Conservation (phyloP, 129 eudicot species). For the Apium graveolens region DNA sequence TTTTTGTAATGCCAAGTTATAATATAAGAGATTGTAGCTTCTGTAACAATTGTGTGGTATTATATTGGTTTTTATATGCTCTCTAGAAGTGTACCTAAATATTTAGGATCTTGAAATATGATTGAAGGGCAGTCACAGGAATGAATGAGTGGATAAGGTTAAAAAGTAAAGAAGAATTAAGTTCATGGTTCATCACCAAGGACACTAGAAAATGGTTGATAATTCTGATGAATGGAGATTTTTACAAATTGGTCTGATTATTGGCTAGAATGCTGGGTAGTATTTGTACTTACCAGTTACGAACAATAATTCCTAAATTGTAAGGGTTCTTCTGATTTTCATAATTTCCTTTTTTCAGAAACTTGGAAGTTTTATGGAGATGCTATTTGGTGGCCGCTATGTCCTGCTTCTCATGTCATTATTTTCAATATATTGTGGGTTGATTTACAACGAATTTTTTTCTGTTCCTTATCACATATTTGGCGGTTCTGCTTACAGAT, state of each 20-base stretch:
- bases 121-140: background rate
- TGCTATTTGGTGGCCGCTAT: conserved; percentile 98
- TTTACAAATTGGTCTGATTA: background rate
- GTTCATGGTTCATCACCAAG: background rate
- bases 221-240: background rate
- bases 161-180: background rate
- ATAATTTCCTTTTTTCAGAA: conserved; percentile 37
- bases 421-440: conserved; percentile 91
- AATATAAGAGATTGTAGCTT: background rate
- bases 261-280: background rate
- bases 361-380: conserved; percentile 99
- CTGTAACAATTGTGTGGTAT: background rate
- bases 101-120: background rate
- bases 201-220: background rate
- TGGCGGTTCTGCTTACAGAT: conserved; percentile 87
- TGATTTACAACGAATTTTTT: conserved; percentile 93
- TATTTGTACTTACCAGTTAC: background rate
- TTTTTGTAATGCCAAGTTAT: background rate
- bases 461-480: conserved; percentile 95
- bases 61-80: background rate
- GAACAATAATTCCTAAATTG: background rate
- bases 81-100: background rate
- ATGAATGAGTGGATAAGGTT: background rate
- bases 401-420: conserved; percentile 89
- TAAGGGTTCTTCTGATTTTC: background rate